Evolutionary conservation across 306 rosid genomes (phyloP), one percentile per base, ranked within the genome.

Genomic region (Sesbania bispinosa): DNA sequence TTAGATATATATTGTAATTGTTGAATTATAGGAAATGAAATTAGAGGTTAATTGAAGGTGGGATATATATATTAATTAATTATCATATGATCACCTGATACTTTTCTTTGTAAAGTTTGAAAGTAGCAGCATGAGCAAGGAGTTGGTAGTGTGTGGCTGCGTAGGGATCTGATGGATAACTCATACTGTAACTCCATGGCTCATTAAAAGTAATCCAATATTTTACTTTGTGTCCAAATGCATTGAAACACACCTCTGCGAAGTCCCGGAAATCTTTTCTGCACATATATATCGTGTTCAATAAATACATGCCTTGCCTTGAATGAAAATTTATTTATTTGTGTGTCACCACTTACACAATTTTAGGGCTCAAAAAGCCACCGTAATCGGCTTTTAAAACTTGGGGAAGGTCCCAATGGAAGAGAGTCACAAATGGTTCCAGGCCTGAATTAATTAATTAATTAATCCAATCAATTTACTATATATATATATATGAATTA

Each of bases 341-440:
- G n/a, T n/a, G 4, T 15, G 26, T 10, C 23, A 1, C n/a, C 10
- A 46, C 71, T 79, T 66, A 79, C 83, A 73, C 29, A 23, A 79
- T 59, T 38, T 39, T 16, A 29, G 71, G 75, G 48, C 79, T 79
- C 27, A 39, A 66, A 75, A 79, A 79, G 58, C 83, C 79, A 4
- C n/a, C 15, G 10, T 73, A 79, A 26, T 73, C 79, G 7, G 66
- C 83, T 38, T 73, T 7, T 30, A 79, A 58, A 45, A 79, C 75
- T 79, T 58, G 75, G 32, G 83, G 83, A 38, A 79, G 83, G 73
- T 79, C 83, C 79, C 75, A 79, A 15, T 79, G 83, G 15, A 73
- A 79, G 57, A 79, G 75, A 1, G 83, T 79, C 23, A 66, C 79
- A 73, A 79, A 79, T 47, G 83, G 83, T 21, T 2, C 13, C 19